Evolutionary conservation across 1,284 basidiomycete species (phyloP), one percentile per base, ranked within the genome.

Genomic region (Malassezia brasiliensis): DNA sequence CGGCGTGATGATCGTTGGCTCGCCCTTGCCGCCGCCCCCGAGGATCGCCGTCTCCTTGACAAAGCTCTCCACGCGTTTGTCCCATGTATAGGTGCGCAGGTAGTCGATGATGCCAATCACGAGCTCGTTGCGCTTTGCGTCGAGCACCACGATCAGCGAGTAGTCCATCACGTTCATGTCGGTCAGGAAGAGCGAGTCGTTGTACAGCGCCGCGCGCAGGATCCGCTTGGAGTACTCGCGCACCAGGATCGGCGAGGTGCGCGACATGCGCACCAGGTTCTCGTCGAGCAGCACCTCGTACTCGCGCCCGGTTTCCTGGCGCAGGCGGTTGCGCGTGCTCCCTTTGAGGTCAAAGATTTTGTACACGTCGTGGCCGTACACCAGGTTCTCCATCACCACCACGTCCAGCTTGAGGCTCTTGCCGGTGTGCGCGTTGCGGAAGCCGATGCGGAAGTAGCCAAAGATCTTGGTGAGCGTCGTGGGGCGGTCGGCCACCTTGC

Each of bases 91-190:
- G 1, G 89, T 91, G 17, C 89, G 83, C 56, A 93, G 86, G 72
- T 90, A 93, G 75, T 93, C 90, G 60, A 98, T 90, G 53, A 98
- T 96, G n/a, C 94, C 93, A 37, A 94, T 83, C 14, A 96, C 89
- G 11, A 78, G 62, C 62, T 77, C 76, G 19, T 62, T 40, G 11
- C 44, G 58, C 19, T 47, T n/a, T 17, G 51, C 47, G 52, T 68
- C 64, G 14, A 98, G 86, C 15, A 93, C 94, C 22, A 91, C 89
- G 38, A 98, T 85, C 15, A 99, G 79, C 19, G 91, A 96, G 76
- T 99, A 99, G 76, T 99, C 94, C 94, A 99, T 98, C 52, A 74
- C 70, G 72, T 96, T 94, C 63, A 96, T 85, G 62, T 91, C 89
- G 10, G 88, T 86, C 44, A 98, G 78, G 77, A 98, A 98, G 4